Evolutionary conservation across 345 rosid genomes (phyloP).

Genomic region (Stellera chamaejasme): DNA sequence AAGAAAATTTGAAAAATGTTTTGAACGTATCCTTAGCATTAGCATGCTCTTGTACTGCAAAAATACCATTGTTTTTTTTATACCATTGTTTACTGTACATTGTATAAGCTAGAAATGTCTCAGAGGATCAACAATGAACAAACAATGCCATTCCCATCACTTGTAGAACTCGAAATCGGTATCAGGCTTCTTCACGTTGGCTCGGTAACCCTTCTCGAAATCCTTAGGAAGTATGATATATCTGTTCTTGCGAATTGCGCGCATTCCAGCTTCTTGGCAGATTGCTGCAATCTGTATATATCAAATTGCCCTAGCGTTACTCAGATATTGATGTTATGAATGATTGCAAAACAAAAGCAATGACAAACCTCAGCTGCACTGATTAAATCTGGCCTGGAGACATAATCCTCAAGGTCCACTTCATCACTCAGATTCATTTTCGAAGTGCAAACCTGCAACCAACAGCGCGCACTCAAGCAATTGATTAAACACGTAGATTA

Average conservation of each 20-base stretch:
- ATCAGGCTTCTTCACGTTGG: conserved; percentile 99
- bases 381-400: conserved; percentile 95
- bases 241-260: conserved; percentile 95
- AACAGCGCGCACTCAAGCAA: not conserved
- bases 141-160: conserved; percentile 21
- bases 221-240: conserved; percentile 95
- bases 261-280: conserved; percentile 99
- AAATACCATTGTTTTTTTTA: no score
- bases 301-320: not conserved
- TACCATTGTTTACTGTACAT: no score
- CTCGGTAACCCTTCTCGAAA: conserved; percentile 93
- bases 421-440: conserved; percentile 96
- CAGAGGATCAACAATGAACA: no score
- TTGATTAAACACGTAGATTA: no score
- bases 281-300: conserved; percentile 76
- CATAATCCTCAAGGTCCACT: conserved; percentile 98
- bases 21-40: no score
- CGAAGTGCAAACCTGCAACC: conserved; percentile 86
- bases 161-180: conserved; percentile 96
- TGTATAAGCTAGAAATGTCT: no score
- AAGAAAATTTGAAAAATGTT: no score
- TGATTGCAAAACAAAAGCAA: conserved; percentile 5
- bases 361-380: conserved; percentile 97
- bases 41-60: no score
- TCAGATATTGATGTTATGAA: no score